phyloP scores from a whole-genome alignment of 495 filamentous ascomycete species.

The Viridothelium virens region DNA sequence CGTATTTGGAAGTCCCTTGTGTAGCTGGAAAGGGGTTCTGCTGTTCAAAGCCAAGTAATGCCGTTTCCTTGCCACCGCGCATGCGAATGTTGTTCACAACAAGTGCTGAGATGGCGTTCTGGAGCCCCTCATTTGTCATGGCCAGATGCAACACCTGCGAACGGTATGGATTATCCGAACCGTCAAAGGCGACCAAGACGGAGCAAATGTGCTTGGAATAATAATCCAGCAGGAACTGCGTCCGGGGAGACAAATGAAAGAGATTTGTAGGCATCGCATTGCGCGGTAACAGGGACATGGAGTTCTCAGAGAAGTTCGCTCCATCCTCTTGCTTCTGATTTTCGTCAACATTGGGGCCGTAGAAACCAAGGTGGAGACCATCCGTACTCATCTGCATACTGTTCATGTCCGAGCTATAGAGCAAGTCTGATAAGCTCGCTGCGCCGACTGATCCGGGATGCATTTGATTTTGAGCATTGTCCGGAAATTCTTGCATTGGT shows the following conservation, averaged over 20 bases:
- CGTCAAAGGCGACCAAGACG: constrained; percentile 84
- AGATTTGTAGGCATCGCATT: constrained; percentile 10
- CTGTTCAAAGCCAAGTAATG: background rate
- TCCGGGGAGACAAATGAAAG: constrained; percentile 42
- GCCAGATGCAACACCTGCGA: constrained; percentile 75
- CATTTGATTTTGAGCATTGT: constrained; percentile 3
- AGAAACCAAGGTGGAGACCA: constrained; percentile 9
- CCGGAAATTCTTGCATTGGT: constrained; percentile 1
- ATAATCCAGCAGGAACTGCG: constrained; percentile 59
- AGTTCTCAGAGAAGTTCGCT: constrained; percentile 10
- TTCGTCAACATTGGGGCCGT: constrained; percentile 13
- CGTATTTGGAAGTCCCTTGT: constrained; percentile 2
- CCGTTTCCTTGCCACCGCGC: constrained; percentile 23
- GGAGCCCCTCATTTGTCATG: constrained; percentile 67
- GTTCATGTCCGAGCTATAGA: constrained; percentile 4
- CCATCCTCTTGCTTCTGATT: constrained; percentile 9
- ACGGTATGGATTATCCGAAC: constrained; percentile 74
- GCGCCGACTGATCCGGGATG: constrained; percentile 4
- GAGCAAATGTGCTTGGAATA: constrained; percentile 87
- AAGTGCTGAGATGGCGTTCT: constrained; percentile 87
- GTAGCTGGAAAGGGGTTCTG: background rate
- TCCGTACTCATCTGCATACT: constrained; percentile 12
- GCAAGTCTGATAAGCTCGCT: constrained; percentile 1
- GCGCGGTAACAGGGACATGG: constrained; percentile 8
- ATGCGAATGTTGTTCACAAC: constrained; percentile 69